Percentiles rank a stretch among this genome's conserved stretches.
Conservation (phyloP, 31 red algal species). For the Porphyra umbilicalis region DNA sequence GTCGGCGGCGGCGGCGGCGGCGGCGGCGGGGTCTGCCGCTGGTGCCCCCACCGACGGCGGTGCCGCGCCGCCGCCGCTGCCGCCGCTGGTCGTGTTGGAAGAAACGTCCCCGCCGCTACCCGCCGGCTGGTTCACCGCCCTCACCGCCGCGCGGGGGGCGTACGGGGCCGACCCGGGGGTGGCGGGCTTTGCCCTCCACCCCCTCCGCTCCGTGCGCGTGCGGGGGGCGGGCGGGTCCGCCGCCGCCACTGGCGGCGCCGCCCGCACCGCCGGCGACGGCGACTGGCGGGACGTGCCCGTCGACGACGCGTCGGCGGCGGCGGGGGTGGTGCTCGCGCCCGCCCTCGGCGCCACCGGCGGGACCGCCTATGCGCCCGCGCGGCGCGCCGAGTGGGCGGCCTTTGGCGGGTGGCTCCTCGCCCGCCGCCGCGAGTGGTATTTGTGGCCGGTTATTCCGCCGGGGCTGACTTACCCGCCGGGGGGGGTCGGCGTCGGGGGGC, state of each 20-base stretch:
- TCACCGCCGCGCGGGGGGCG: neutral
- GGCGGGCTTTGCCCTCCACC: neutral
- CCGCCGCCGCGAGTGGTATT: constrained; percentile 59
- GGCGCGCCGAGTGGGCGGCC: constrained; percentile 32
- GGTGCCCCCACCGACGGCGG: neutral
- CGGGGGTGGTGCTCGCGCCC: constrained; percentile 31
- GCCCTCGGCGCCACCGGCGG: constrained; percentile 10
- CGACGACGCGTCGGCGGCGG: neutral
- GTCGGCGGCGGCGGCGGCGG: neutral
- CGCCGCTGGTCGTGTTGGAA: neutral
- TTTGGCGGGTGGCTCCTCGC: constrained; percentile 53
- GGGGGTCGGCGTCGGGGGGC: constrained; percentile 8
- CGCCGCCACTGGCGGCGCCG: too few relatives aligned
- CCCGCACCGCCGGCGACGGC: too few relatives aligned
- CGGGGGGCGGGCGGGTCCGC: neutral
- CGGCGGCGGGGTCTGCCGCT: neutral
- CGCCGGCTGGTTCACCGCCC: neutral
- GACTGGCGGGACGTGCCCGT: neutral
- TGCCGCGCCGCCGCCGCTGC: neutral
- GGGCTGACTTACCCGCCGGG: neutral
- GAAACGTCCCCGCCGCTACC: neutral
- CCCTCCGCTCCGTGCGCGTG: neutral
- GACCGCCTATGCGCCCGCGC: constrained; percentile 6
- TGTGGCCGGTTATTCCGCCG: constrained; percentile 37
- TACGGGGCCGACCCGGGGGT: neutral